phyloP scores from a whole-genome alignment of 495 filamentous ascomycete species.

The Penicillium dipodomyicola region DNA sequence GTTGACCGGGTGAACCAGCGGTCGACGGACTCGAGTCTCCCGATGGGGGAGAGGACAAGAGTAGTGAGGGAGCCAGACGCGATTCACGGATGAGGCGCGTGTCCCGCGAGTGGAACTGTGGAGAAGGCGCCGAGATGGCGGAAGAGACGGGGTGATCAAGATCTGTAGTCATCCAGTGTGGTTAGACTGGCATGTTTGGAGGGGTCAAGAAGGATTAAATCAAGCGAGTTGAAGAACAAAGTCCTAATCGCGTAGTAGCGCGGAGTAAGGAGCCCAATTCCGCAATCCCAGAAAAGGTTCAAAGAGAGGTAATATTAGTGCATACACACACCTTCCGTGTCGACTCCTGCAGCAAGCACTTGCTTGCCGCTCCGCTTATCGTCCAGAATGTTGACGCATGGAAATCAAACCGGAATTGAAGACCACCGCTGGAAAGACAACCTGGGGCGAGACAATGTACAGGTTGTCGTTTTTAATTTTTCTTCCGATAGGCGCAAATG shows the following conservation, averaged over 20 bases:
- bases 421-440: constrained; percentile 31
- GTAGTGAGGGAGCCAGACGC: constrained; percentile 31
- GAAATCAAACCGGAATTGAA: constrained; percentile 36
- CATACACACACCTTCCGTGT: constrained; percentile 49
- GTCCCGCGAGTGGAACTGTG: constrained; percentile 34
- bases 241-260: constrained; percentile 25
- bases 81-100: constrained; percentile 34
- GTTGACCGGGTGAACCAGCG: constrained; percentile 38
- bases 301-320: constrained; percentile 11
- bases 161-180: constrained; percentile 30
- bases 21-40: constrained; percentile 41
- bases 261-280: constrained; percentile 16
- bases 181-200: constrained; percentile 19
- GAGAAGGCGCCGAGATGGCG: constrained; percentile 42
- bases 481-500: neutral
- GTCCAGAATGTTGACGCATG: constrained; percentile 55
- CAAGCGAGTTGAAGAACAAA: constrained; percentile 10
- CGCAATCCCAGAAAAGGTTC: neutral
- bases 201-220: constrained; percentile 14
- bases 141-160: constrained; percentile 42
- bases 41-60: constrained; percentile 37
- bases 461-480: constrained; percentile 4
- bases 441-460: constrained; percentile 19
- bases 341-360: constrained; percentile 55
- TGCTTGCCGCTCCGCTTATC: constrained; percentile 54